A percentile compares a stretch with the other conserved stretches of the same genome.
phyloP scores from a whole-genome alignment of 345 rosid species.

The Passiflora organensis region DNA sequence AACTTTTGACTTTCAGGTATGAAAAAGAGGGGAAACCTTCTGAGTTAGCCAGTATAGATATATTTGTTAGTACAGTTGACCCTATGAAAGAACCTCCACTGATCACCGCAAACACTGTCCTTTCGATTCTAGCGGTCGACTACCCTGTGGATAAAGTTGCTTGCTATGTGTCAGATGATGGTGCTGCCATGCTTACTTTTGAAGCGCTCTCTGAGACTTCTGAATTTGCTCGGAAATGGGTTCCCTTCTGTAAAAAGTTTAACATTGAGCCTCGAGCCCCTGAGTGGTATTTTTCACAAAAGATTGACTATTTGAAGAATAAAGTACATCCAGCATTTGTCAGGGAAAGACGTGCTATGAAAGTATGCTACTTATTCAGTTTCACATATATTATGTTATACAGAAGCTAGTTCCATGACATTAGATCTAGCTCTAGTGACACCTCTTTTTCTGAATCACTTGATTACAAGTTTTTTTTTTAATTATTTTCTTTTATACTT shows the following conservation, averaged over 20 bases:
- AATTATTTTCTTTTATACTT: background rate
- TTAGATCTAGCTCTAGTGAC: too few relatives aligned
- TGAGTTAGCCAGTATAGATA: constrained; percentile 65
- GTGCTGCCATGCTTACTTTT: constrained; percentile 99
- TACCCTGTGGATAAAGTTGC: constrained; percentile 92
- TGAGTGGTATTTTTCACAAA: constrained; percentile 93
- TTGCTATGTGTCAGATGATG: constrained; percentile 99
- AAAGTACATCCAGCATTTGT: constrained; percentile 97
- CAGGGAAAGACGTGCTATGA: constrained; percentile 92
- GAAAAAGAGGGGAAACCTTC: constrained; percentile 98
- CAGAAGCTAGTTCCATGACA: too few relatives aligned
- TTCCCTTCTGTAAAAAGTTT: constrained; percentile 92
- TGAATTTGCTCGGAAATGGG: constrained; percentile 98
- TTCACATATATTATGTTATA: background rate
- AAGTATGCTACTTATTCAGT: constrained; percentile 45
- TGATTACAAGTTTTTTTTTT: too few relatives aligned
- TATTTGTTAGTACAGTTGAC: constrained; percentile 95
- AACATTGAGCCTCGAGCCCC: constrained; percentile 97
- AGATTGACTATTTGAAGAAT: constrained; percentile 89
- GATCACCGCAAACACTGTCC: constrained; percentile 95
- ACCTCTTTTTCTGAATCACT: too few relatives aligned
- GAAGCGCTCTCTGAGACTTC: constrained; percentile 99
- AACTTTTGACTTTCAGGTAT: constrained; percentile 48
- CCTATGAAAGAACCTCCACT: constrained; percentile 98
- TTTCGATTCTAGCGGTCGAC: constrained; percentile 95